A percentile compares a stretch with the other conserved stretches of the same genome.
Conservation (phyloP, 2,329 filamentous ascomycete genomes). For the Paradendryphiella salina region DNA sequence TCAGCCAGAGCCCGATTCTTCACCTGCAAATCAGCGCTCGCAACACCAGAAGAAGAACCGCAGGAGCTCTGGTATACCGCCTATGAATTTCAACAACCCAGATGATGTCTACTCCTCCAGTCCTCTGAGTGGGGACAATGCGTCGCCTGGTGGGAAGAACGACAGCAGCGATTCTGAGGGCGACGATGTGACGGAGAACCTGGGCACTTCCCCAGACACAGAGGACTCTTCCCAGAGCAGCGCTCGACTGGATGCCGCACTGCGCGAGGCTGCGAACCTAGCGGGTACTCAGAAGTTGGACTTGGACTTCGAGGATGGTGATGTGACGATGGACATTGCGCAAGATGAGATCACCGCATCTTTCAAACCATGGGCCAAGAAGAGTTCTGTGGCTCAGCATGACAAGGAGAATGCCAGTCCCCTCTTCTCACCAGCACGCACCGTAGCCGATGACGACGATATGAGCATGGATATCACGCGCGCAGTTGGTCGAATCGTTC, state of each 20-base stretch:
- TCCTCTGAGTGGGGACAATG: constrained; percentile 67
- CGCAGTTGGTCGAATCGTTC: constrained; percentile 77
- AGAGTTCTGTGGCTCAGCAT: constrained; percentile 47
- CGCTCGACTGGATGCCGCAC: constrained; percentile 73
- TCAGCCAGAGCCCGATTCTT: constrained; percentile 60
- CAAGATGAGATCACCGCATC: constrained; percentile 74
- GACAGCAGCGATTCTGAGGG: constrained; percentile 61
- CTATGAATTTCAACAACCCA: constrained; percentile 66
- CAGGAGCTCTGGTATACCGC: constrained; percentile 68
- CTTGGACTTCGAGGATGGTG: constrained; percentile 51
- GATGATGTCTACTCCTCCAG: constrained; percentile 74
- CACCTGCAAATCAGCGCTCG: constrained; percentile 67
- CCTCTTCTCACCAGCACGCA: constrained; percentile 53
- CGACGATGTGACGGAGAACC: constrained; percentile 71
- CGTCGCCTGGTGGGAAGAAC: constrained; percentile 47
- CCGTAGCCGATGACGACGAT: constrained; percentile 58
- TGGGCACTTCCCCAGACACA: constrained; percentile 58
- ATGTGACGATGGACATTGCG: constrained; percentile 57
- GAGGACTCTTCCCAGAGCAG: constrained; percentile 66
- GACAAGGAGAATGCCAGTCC: constrained; percentile 56
- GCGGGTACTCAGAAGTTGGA: constrained; percentile 74
- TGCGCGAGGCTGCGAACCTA: constrained; percentile 72
- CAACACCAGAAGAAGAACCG: constrained; percentile 63
- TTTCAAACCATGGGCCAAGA: constrained; percentile 72
- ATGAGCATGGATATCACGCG: constrained; percentile 95